Base-by-base conservation (phyloP, 2,329 filamentous ascomycete genomes). In the Fusarium nurragi region DNA sequence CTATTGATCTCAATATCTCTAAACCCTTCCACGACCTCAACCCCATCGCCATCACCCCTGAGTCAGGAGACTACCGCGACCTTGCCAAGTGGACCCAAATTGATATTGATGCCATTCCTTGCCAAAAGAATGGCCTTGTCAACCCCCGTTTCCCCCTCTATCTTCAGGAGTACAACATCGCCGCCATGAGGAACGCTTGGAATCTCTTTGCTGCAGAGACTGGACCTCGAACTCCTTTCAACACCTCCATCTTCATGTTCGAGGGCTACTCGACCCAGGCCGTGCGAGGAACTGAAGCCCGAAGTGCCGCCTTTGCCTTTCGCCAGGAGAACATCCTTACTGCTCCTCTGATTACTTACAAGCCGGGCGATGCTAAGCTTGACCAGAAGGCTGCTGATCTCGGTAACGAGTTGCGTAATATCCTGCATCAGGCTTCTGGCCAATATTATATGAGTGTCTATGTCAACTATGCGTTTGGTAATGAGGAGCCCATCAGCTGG, bases 391-490 rank as follows among this genome's bases (percentile, higher is more conserved):
- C 69, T 11, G 69, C 67, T 2, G 37, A 54, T 3, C 23, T 72
- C 0, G 70, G 70, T 1, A 54, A 51, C 9, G 37, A 63, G 25
- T 23, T 72, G 25, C 66, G 68, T 2, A 7, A 52, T 5, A 67
- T 67, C 4, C 43, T 69, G 12, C 61, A 71, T 21, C 39, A 38
- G 18, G 66, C 37, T 14, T 60, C 59, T 11, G 66, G 57, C 0
- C 41, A 52, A 2, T 41, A 39, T 0, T 26, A 65, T 11, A 65
- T 68, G 68, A 50, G 48, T 22, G 64, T 67, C 7, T 72, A 86
- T 54, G 76, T 84, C 48, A 86, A 86, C 71, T 86, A 85, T 64
- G 83, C 82, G 0, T 77, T 77, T 48, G 83, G 83, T 2, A 74
- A 80, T 10, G 83, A 86, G 73, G 68, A 70, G 2, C 66, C 74